These are phyloP conservation scores for Rhynchosporium graminicola DNA, from an alignment of 2,329 filamentous ascomycete genomes.

Conservation along the genomic window DNA sequence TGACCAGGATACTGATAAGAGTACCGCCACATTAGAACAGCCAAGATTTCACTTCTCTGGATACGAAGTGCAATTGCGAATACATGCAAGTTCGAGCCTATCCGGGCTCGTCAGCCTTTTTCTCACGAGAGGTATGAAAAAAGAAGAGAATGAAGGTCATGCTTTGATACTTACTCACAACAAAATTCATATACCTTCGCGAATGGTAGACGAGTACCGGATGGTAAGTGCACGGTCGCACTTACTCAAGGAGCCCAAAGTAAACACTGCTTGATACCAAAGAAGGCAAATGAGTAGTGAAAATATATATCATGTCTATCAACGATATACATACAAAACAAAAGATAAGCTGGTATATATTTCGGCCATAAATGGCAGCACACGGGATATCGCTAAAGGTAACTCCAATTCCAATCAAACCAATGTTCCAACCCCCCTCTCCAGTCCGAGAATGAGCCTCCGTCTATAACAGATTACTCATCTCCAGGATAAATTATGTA, in stretches of 20 bases:
- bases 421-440: slow-evolving; percentile 2
- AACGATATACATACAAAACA: slow-evolving; percentile 8
- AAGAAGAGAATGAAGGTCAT: too few relatives aligned
- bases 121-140: too few relatives aligned
- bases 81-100: too few relatives aligned
- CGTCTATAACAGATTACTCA: neutral
- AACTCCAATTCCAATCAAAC: slow-evolving; percentile 16
- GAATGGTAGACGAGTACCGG: neutral
- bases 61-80: too few relatives aligned
- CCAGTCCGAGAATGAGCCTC: neutral
- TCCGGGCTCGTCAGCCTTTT: too few relatives aligned
- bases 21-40: too few relatives aligned
- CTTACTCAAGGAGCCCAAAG: neutral
- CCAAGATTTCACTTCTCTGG: too few relatives aligned
- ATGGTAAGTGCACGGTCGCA: neutral
- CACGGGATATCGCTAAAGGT: slow-evolving; percentile 18
- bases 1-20: too few relatives aligned
- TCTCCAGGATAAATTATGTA: slow-evolving; percentile 1
- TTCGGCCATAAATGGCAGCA: slow-evolving; percentile 11
- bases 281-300: neutral
- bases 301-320: slow-evolving; percentile 6
- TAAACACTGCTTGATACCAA: neutral
- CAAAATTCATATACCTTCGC: too few relatives aligned
- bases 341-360: slow-evolving; percentile 1
- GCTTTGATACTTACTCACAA: too few relatives aligned